A percentile compares a stretch with the other conserved stretches of the same genome.
Evolutionary conservation across 257 asterid species (phyloP).

Genomic region (Solanum sejunctum): DNA sequence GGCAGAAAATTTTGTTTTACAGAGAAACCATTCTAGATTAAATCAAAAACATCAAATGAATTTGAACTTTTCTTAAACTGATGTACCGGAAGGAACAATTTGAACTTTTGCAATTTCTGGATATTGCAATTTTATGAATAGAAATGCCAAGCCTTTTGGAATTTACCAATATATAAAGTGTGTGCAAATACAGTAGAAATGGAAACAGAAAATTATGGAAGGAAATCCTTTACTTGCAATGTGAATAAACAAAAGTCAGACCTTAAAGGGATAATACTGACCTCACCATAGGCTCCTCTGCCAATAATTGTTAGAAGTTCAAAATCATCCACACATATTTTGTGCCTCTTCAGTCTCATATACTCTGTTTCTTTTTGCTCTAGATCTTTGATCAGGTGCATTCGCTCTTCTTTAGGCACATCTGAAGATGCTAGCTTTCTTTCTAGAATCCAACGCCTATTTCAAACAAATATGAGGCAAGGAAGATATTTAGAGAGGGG

Average conservation of each 20-base stretch:
- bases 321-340: constrained; percentile 93
- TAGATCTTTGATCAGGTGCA: constrained; percentile 70
- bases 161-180: neutral
- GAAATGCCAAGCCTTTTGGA: neutral
- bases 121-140: neutral
- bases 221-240: neutral
- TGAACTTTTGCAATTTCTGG: neutral
- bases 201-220: neutral
- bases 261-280: constrained; percentile 7
- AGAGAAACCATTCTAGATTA: neutral
- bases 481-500: neutral
- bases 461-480: neutral
- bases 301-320: constrained; percentile 95
- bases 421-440: constrained; percentile 93
- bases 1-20: neutral
- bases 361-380: constrained; percentile 92
- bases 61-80: neutral
- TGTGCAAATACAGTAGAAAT: neutral
- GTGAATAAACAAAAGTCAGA: neutral
- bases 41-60: neutral
- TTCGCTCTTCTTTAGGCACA: constrained; percentile 92
- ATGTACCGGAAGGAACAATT: neutral
- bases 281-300: constrained; percentile 97
- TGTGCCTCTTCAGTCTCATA: constrained; percentile 89
- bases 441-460: constrained; percentile 96